These are phyloP conservation scores for Eimeria brunetti DNA, from an alignment of 169 alveolate species.

Conservation along the genomic window DNA sequence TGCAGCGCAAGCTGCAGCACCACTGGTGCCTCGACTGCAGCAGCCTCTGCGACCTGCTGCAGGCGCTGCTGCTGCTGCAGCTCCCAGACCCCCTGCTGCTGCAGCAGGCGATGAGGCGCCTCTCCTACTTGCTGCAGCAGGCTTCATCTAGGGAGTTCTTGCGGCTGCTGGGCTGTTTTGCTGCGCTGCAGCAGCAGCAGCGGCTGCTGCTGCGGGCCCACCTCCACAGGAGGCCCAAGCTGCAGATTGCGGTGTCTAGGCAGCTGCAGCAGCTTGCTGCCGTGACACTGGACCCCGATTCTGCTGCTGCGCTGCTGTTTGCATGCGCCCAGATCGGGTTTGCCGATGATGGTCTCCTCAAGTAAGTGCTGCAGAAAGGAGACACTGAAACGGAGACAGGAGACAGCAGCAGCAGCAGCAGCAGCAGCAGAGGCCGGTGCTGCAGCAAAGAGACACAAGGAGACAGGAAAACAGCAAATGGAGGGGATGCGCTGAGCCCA, in stretches of 20 bases:
- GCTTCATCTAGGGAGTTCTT: conserved; percentile 49
- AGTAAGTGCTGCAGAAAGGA: conserved; percentile 6
- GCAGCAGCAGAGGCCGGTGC: no score
- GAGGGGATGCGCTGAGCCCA: neutral
- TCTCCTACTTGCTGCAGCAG: conserved; percentile 33
- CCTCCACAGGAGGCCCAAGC: conserved; percentile 67
- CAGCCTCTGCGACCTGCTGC: conserved; percentile 67
- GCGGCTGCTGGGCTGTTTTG: conserved; percentile 66
- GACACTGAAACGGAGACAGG: neutral
- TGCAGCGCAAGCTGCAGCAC: conserved; percentile 17
- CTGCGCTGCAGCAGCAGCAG: conserved; percentile 50
- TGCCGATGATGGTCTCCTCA: conserved; percentile 47
- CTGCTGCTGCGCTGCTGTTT: conserved; percentile 47
- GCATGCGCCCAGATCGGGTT: conserved; percentile 77
- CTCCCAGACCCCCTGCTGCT: conserved; percentile 66
- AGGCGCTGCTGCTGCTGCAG: conserved; percentile 71
- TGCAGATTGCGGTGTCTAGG: conserved; percentile 61
- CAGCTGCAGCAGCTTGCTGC: conserved; percentile 62
- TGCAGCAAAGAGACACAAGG: neutral
- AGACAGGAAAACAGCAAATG: neutral
- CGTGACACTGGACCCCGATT: conserved; percentile 23
- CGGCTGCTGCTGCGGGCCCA: conserved; percentile 73
- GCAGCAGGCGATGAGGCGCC: conserved; percentile 62
- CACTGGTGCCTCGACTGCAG: conserved; percentile 73
- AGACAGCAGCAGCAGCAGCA: no score